phyloP scores from a whole-genome alignment of 1,139 yeast species.

The Wickerhamomyces sp. region DNA sequence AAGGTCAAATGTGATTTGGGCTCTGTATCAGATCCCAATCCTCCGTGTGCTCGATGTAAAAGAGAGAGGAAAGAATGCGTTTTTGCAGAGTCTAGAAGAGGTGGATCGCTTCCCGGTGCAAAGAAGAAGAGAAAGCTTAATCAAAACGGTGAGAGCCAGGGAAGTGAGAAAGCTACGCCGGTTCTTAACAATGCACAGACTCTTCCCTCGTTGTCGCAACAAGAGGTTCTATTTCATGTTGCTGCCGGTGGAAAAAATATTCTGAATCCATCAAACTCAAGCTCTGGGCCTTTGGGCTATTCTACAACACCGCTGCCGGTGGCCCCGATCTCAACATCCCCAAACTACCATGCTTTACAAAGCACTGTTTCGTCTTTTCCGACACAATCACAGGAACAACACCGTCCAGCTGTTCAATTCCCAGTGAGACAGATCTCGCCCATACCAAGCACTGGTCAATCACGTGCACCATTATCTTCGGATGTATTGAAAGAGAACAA shows the following conservation, averaged over 20 bases:
- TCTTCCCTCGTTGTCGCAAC: not conserved
- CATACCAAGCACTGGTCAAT: not conserved
- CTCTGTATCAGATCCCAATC: conserved; percentile 67
- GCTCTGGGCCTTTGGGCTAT: not conserved
- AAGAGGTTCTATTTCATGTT: not conserved
- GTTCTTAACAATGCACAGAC: not conserved
- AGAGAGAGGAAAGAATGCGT: conserved; percentile 80
- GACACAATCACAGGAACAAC: not conserved
- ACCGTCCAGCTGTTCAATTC: too few relatives aligned
- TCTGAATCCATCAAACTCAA: conserved; percentile 2
- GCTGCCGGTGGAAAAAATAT: conserved; percentile 1
- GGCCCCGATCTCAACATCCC: not conserved
- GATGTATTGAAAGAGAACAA: not conserved
- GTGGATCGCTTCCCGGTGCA: conserved; percentile 14
- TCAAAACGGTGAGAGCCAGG: not conserved
- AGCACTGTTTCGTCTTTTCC: not conserved
- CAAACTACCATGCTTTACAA: not conserved
- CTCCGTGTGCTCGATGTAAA: conserved; percentile 81
- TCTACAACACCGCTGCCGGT: not conserved
- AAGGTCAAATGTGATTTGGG: conserved; percentile 87
- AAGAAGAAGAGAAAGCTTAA: conserved; percentile 8
- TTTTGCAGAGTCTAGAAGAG: conserved; percentile 47
- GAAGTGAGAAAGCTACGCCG: not conserved
- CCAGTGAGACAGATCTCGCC: not conserved
- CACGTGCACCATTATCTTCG: not conserved